Evolutionary conservation across 2,329 filamentous ascomycete species (phyloP).

Genomic region (Trichophyton rubrum): DNA sequence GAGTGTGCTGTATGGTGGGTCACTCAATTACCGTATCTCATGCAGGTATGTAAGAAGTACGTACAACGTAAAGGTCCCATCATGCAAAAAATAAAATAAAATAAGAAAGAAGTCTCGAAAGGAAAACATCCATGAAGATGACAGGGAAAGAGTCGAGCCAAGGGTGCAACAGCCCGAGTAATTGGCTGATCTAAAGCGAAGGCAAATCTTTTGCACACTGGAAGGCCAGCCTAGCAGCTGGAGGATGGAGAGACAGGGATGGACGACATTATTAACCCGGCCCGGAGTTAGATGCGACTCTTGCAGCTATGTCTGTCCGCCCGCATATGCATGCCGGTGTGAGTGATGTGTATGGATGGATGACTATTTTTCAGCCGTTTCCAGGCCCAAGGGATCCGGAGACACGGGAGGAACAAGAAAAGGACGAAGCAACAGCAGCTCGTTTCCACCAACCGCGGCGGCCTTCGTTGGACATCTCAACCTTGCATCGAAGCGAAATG

Average conservation of each 20-base stretch:
- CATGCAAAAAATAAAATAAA: not conserved
- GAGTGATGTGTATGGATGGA: no score
- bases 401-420: not conserved
- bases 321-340: no score
- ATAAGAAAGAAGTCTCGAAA: not conserved
- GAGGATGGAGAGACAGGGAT: constrained; percentile 5
- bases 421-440: not conserved
- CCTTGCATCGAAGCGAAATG: constrained; percentile 1
- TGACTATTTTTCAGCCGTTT: not conserved
- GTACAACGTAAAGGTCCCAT: no score
- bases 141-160: constrained; percentile 1
- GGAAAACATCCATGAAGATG: not conserved
- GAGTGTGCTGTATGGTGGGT: not conserved
- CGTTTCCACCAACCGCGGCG: not conserved
- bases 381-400: not conserved
- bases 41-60: no score
- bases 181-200: constrained; percentile 5
- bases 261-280: not conserved
- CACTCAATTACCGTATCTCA: constrained; percentile 2
- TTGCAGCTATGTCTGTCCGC: not conserved
- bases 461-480: not conserved
- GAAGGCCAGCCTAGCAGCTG: not conserved
- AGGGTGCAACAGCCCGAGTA: not conserved
- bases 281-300: not conserved
- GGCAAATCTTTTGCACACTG: not conserved